Evolutionary conservation across 177 flowering plant species (phyloP).

Genomic region (Vitis hybrid): DNA sequence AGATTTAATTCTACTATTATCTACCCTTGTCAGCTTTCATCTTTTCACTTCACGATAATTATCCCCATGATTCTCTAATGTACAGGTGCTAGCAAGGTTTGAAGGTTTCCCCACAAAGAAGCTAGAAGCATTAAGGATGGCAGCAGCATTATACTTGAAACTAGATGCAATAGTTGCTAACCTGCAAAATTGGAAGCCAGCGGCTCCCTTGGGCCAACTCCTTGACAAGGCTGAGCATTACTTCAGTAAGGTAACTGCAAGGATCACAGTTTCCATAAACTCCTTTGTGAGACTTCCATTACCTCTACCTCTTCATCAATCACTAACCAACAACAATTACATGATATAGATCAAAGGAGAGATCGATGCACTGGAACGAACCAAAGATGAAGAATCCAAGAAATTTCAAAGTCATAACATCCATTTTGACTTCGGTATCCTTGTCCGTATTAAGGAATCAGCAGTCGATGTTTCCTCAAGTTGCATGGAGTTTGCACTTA

Average conservation of each 20-base stretch:
- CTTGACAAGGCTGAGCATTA: slow-evolving; percentile 64
- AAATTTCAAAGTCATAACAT: slow-evolving; percentile 49
- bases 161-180: slow-evolving; percentile 46
- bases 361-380: slow-evolving; percentile 65
- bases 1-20: not conserved
- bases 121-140: slow-evolving; percentile 71
- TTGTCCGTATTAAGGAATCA: slow-evolving; percentile 68
- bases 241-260: slow-evolving; percentile 65
- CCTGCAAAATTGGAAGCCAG: slow-evolving; percentile 63
- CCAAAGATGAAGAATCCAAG: slow-evolving; percentile 81
- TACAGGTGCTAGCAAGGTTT: slow-evolving; percentile 78
- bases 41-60: too few species aligned
- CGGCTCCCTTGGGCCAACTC: slow-evolving; percentile 45
- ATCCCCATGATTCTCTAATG: too few species aligned
- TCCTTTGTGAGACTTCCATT: too few species aligned
- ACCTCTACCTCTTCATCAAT: too few species aligned
- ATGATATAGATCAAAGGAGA: slow-evolving; percentile 66
- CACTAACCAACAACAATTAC: too few species aligned
- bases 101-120: slow-evolving; percentile 79
- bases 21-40: too few species aligned
- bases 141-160: slow-evolving; percentile 63
- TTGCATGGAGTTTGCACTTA: slow-evolving; percentile 52
- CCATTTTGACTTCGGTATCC: slow-evolving; percentile 61
- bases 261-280: too few species aligned
- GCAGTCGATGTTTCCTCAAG: slow-evolving; percentile 84